Conservation (phyloP, 2,329 filamentous ascomycete species). For the Pseudofabraea citricarpa region DNA sequence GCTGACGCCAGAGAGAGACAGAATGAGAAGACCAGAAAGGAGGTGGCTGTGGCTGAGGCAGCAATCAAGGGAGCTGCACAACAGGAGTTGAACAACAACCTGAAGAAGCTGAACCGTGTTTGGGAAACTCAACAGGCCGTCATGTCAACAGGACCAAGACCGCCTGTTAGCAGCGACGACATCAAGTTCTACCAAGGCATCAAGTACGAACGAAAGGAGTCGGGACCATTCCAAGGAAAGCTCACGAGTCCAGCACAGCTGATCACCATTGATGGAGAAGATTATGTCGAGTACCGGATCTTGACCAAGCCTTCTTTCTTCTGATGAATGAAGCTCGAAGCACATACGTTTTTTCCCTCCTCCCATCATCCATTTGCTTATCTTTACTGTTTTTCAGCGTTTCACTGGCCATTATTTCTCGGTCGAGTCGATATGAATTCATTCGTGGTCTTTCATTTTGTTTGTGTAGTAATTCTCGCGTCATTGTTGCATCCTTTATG, state of each 20-base stretch:
- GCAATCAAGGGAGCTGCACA: constrained; percentile 18
- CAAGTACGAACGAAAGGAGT: constrained; percentile 58
- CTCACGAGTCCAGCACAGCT: constrained; percentile 58
- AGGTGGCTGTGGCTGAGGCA: constrained; percentile 22
- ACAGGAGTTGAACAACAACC: constrained; percentile 23
- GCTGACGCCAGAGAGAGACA: constrained; percentile 19
- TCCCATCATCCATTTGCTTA: not conserved
- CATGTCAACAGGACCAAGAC: not conserved
- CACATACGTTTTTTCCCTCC: too few species aligned
- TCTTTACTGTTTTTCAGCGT: not conserved
- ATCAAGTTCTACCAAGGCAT: constrained; percentile 52
- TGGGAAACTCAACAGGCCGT: constrained; percentile 23
- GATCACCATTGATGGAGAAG: constrained; percentile 61
- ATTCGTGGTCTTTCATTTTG: not conserved
- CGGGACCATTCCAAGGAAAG: constrained; percentile 56
- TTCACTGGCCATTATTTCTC: not conserved
- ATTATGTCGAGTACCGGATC: constrained; percentile 63
- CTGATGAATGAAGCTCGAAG: not conserved
- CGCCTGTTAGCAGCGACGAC: constrained; percentile 40
- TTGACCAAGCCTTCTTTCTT: constrained; percentile 59
- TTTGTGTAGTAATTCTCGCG: not conserved
- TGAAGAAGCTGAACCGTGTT: constrained; percentile 25
- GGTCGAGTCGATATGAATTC: not conserved
- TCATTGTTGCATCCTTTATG: too few species aligned
- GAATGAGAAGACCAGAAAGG: constrained; percentile 22